phyloP scores from a whole-genome alignment of 2,329 filamentous ascomycete genomes.

The Fusarium bactridioides region DNA sequence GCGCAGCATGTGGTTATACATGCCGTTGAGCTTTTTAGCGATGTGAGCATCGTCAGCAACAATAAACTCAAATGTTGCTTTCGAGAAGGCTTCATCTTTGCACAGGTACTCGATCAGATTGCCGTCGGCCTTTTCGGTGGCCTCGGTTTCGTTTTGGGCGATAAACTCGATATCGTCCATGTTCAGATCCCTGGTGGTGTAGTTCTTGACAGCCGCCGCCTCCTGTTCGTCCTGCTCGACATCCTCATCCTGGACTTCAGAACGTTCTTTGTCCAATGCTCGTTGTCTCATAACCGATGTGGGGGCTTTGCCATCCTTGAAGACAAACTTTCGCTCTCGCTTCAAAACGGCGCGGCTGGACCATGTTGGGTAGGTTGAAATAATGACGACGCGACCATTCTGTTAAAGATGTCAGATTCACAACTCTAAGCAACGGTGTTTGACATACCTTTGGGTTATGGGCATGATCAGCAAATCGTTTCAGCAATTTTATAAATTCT shows the following conservation, averaged over 20 bases:
- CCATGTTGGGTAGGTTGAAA: neutral
- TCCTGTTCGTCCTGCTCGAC: neutral
- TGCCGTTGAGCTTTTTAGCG: neutral
- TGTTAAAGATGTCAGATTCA: neutral
- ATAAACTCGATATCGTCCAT: neutral
- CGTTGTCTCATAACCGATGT: neutral
- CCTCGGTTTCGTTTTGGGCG: neutral
- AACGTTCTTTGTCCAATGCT: fast-evolving
- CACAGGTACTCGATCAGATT: neutral
- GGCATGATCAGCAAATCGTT: fast-evolving
- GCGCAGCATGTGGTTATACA: neutral
- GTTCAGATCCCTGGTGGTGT: fast-evolving
- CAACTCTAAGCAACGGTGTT: neutral
- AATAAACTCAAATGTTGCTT: neutral
- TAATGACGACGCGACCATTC: neutral
- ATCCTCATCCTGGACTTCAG: neutral
- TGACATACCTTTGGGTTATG: neutral
- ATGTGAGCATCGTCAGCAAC: neutral
- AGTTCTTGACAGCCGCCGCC: neutral
- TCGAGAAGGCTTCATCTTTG: neutral
- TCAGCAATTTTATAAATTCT: neutral
- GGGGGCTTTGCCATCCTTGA: neutral
- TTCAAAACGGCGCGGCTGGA: neutral
- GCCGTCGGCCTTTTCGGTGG: fast-evolving
- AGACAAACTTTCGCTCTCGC: neutral